Evolutionary conservation across 2,329 filamentous ascomycete species (phyloP).

Genomic region (Ophiocordyceps robertsii): DNA sequence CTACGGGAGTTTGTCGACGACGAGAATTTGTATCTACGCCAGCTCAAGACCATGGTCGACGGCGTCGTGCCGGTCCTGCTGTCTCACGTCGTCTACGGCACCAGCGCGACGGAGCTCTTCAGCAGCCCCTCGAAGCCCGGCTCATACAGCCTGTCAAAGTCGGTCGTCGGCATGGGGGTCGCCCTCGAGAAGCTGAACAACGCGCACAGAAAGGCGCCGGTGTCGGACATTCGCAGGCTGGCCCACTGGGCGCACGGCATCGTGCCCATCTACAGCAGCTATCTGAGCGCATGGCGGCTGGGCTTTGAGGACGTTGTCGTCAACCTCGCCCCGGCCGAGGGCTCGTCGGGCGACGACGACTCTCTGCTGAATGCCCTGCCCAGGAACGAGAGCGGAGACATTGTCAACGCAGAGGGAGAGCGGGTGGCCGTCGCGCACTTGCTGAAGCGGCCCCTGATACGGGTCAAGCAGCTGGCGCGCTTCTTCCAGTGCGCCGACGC

Average conservation of each 20-base stretch:
- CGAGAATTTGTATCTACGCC: constrained; percentile 76
- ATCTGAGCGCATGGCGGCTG: constrained; percentile 77
- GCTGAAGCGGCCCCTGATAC: constrained; percentile 74
- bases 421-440: constrained; percentile 89
- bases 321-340: constrained; percentile 63
- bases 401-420: constrained; percentile 65
- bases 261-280: constrained; percentile 69
- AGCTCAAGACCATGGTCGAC: constrained; percentile 85
- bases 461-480: constrained; percentile 78
- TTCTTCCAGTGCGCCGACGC: constrained; percentile 59
- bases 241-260: constrained; percentile 71
- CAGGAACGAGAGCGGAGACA: constrained; percentile 50
- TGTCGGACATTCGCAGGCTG: constrained; percentile 57
- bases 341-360: constrained; percentile 40
- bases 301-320: constrained; percentile 93
- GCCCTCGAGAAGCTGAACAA: constrained; percentile 72
- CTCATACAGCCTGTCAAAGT: constrained; percentile 56
- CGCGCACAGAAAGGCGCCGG: constrained; percentile 67
- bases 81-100: constrained; percentile 65
- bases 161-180: constrained; percentile 89
- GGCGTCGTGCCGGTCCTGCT: constrained; percentile 89
- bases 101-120: constrained; percentile 54
- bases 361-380: constrained; percentile 46
- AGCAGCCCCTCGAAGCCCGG: constrained; percentile 37
- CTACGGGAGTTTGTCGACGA: constrained; percentile 71